Conservation (phyloP, 495 filamentous ascomycete species). For the Trypethelium eluteriae region DNA sequence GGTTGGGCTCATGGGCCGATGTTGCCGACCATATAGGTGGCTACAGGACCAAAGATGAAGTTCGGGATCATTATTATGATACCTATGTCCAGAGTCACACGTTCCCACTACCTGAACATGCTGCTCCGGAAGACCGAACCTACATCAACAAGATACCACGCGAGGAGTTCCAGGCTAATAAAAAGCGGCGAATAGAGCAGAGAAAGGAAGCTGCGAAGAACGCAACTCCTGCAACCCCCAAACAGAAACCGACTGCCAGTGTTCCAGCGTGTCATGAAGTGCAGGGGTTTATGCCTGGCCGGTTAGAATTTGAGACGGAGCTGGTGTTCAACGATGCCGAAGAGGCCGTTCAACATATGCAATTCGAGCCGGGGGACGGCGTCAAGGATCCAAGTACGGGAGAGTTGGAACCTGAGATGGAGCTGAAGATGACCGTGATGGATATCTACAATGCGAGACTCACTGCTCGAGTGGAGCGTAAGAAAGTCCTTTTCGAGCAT, state of each 20-base stretch:
- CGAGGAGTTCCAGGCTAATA: slow-evolving; percentile 86
- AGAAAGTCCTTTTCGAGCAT: slow-evolving; percentile 95
- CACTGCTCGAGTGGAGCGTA: slow-evolving; percentile 85
- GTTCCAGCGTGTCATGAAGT: slow-evolving; percentile 96
- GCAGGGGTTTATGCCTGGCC: slow-evolving; percentile 96
- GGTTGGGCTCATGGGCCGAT: slow-evolving; percentile 93
- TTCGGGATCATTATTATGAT: slow-evolving; percentile 82
- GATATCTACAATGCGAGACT: slow-evolving; percentile 95
- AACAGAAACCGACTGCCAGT: slow-evolving; percentile 90
- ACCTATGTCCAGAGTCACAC: slow-evolving; percentile 74
- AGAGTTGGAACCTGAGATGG: slow-evolving; percentile 85
- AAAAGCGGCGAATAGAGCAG: slow-evolving; percentile 91
- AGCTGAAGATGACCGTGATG: slow-evolving; percentile 95
- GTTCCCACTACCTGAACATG: slow-evolving; percentile 79
- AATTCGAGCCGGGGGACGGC: slow-evolving; percentile 93
- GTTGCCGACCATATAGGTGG: slow-evolving; percentile 97
- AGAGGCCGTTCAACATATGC: slow-evolving; percentile 95
- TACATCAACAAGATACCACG: slow-evolving; percentile 70
- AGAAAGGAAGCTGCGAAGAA: slow-evolving; percentile 81
- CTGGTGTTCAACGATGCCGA: slow-evolving; percentile 89
- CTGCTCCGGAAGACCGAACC: slow-evolving; percentile 70
- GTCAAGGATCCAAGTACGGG: slow-evolving; percentile 66
- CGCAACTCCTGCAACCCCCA: slow-evolving; percentile 74
- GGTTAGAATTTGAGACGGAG: slow-evolving; percentile 94
- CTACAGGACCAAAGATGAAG: slow-evolving; percentile 88